Evolutionary conservation across 1,284 basidiomycete genomes (phyloP), one percentile per base, ranked within the genome.

Genomic region (Leccinum cinnamomeum): DNA sequence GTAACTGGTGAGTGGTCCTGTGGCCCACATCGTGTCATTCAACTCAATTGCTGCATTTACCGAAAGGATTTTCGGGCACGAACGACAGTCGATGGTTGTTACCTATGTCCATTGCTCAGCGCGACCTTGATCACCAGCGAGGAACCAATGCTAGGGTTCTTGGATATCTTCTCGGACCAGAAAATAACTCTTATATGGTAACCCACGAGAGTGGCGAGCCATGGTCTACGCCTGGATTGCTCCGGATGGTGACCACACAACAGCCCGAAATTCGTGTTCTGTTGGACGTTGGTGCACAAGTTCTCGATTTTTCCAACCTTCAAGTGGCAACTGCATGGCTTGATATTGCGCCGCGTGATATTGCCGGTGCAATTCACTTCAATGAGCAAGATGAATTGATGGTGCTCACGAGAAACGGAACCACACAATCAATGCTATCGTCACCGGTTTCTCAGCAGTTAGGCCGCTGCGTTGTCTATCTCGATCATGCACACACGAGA

Each of bases 91-190:
- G 70, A 51, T 79, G 82, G 60, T 69, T 86, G 1, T 70, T 85
- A 3, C 84, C 84, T 0, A 74, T 75, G 0, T 78, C 79, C 0
- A 81, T 86, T 41, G 64, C 64, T 0, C 84, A 85, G 58, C 60
- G 65, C 0, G 81, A 85, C 61, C 77, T 76, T 0, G 65, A 74
- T 0, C 72, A 75, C 28, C 83, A 84, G 61, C 71, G 67, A 0
- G 70, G 75, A n/a, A 85, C 82, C 1, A 85, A 84, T 56, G 84
- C 83, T 0, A 77, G 76, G 59, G 83, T 85, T 1, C 73, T 85
- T n/a, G 66, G 65, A 0, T 78, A 79, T 56, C 71, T 84, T 0
- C 72, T 85, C 4, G 78, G 70, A 33, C 67, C 73, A 3, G 82
- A 84, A 63, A 85, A 83, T 56, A 65, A 76, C 10, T 44, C 53